Conservation (phyloP, 2,329 filamentous ascomycete species). For the Cladosporium velox region DNA sequence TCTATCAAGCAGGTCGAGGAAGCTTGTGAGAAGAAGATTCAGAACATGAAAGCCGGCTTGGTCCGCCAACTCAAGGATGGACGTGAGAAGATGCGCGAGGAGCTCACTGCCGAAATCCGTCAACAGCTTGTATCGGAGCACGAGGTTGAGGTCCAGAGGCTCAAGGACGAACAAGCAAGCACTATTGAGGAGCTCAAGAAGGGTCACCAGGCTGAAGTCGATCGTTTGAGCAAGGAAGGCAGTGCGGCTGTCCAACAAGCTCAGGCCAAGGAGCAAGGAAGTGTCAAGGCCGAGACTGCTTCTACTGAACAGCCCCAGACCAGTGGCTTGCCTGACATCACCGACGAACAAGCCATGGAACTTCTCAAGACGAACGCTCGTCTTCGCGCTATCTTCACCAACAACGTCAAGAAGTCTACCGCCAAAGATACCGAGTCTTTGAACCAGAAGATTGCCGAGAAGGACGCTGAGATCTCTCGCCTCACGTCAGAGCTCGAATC, state of each 20-base stretch:
- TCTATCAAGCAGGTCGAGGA: constrained; percentile 50
- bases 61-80: constrained; percentile 66
- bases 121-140: constrained; percentile 44
- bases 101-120: constrained; percentile 32
- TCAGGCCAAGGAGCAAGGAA: constrained; percentile 29
- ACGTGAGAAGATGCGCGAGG: constrained; percentile 40
- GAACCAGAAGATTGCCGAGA: constrained; percentile 36
- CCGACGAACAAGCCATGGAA: constrained; percentile 53
- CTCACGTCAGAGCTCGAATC: constrained; percentile 24
- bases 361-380: constrained; percentile 53
- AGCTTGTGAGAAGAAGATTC: constrained; percentile 58
- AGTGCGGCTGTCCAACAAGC: constrained; percentile 41
- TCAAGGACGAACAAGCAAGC: constrained; percentile 50
- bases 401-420: constrained; percentile 59
- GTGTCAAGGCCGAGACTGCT: constrained; percentile 35
- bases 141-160: constrained; percentile 51
- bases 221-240: constrained; percentile 40
- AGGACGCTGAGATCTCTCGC: constrained; percentile 35
- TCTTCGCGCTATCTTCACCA: constrained; percentile 53
- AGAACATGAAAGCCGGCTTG: constrained; percentile 68
- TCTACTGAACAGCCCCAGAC: constrained; percentile 19
- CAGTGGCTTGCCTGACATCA: constrained; percentile 32
- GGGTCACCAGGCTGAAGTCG: constrained; percentile 41
- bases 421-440: constrained; percentile 44
- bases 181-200: constrained; percentile 44